Evolutionary conservation across 139 green algal species (phyloP).

Genomic region (Chlorella ohadii): DNA sequence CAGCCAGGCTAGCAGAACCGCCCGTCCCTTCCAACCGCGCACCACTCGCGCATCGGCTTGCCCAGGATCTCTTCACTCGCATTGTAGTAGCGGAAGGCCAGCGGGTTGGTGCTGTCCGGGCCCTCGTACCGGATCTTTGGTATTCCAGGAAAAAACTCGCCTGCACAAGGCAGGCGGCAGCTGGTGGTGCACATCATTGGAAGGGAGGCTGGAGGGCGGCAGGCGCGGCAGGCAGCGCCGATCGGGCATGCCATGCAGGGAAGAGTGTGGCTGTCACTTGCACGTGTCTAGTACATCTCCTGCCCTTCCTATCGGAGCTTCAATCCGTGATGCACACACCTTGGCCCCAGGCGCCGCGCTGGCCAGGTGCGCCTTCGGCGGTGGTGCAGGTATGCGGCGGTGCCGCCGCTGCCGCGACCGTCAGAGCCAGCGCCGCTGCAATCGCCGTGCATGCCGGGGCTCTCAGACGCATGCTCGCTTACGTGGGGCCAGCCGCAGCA

Average conservation of each 20-base stretch:
- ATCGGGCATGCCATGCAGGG: too few species aligned
- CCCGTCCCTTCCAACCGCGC: too few species aligned
- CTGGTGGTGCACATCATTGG: too few species aligned
- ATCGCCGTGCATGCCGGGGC: too few species aligned
- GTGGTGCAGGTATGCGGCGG: not conserved
- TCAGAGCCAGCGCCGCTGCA: not conserved
- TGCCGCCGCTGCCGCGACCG: not conserved
- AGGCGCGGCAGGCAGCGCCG: too few species aligned
- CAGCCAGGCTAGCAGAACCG: too few species aligned
- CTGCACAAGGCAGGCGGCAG: not conserved
- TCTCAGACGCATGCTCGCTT: too few species aligned
- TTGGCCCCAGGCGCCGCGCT: not conserved
- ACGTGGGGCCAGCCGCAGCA: too few species aligned
- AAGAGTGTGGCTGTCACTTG: too few species aligned
- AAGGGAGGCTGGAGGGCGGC: not conserved
- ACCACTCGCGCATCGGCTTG: slow-evolving; percentile 71
- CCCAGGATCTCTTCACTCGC: slow-evolving; percentile 59
- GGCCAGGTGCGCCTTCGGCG: not conserved
- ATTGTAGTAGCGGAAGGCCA: slow-evolving; percentile 74
- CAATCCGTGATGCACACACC: too few species aligned
- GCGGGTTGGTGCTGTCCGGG: slow-evolving; percentile 55
- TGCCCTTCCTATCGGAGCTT: too few species aligned
- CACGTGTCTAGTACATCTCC: too few species aligned
- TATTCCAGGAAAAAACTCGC: slow-evolving; percentile 49
- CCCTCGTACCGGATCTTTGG: slow-evolving; percentile 58